phyloP scores from a whole-genome alignment of 2,329 filamentous ascomycete genomes.

The Phaeosphaeriaceae sp. region DNA sequence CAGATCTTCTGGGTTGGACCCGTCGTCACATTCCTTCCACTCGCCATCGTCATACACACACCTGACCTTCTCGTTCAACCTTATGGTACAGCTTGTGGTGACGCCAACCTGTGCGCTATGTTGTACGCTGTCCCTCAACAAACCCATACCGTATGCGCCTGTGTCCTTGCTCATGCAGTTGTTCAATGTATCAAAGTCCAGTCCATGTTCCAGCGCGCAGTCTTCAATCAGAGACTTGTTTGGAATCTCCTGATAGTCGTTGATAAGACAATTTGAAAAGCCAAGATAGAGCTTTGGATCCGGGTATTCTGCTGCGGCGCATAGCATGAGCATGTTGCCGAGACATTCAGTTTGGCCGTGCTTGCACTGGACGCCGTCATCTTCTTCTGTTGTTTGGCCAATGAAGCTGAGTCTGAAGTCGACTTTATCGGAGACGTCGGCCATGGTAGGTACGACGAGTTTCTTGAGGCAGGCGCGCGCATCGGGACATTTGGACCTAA shows the following conservation, averaged over 20 bases:
- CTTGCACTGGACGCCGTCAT: conserved; percentile 85
- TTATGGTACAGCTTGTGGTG: conserved; percentile 56
- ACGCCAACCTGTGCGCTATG: conserved; percentile 61
- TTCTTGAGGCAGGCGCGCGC: conserved; percentile 81
- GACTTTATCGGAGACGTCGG: conserved; percentile 79
- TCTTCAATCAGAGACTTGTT: conserved; percentile 78
- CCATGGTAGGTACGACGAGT: conserved; percentile 86
- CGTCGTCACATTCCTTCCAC: conserved; percentile 80
- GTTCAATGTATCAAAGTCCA: conserved; percentile 82
- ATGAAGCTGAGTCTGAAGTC: conserved; percentile 93
- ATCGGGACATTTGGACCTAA: conserved; percentile 80
- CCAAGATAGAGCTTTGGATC: conserved; percentile 88
- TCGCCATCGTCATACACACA: conserved; percentile 80
- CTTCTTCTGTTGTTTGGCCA: conserved; percentile 72
- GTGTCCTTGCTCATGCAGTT: conserved; percentile 79
- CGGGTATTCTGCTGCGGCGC: conserved; percentile 81
- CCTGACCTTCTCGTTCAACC: conserved; percentile 78
- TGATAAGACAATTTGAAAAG: conserved; percentile 88
- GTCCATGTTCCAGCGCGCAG: conserved; percentile 88
- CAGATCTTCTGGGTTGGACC: conserved; percentile 72
- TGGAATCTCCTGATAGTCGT: conserved; percentile 78
- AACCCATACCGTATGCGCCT: conserved; percentile 70
- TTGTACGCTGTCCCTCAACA: conserved; percentile 72
- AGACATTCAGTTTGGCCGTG: conserved; percentile 91
- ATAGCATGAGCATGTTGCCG: conserved; percentile 93